phyloP scores from a whole-genome alignment of 805 yeast genomes.

The Cyberlindnera petersonii region DNA sequence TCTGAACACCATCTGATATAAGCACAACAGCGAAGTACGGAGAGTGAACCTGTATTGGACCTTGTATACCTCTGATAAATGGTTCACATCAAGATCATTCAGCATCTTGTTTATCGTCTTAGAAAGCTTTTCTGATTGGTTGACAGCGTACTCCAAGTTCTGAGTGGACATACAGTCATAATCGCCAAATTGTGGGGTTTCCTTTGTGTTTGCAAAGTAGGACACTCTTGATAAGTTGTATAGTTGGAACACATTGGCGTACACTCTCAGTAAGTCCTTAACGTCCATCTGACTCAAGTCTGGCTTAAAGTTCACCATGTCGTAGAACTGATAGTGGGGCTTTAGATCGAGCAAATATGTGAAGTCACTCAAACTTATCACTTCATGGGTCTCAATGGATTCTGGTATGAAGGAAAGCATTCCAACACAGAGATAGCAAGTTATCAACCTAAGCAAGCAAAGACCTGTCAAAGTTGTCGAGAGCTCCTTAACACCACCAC shows the following conservation, averaged over 20 bases:
- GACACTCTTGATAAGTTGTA: slow-evolving; percentile 14
- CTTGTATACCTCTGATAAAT: slow-evolving; percentile 6
- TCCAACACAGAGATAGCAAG: slow-evolving; percentile 12
- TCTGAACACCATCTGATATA: slow-evolving; percentile 15
- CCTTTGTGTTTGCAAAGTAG: slow-evolving; percentile 12
- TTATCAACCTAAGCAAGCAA: slow-evolving; percentile 12
- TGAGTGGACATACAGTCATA: slow-evolving; percentile 7
- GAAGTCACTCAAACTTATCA: slow-evolving; percentile 11
- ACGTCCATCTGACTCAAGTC: slow-evolving; percentile 13
- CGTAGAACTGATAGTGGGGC: slow-evolving; percentile 15
- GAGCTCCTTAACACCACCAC: slow-evolving; percentile 16
- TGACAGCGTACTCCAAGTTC: slow-evolving; percentile 10
- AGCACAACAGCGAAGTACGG: slow-evolving; percentile 6
- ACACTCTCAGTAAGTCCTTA: slow-evolving; percentile 9
- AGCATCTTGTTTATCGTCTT: not conserved
- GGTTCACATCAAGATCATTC: not conserved
- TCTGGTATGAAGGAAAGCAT: slow-evolving; percentile 11
- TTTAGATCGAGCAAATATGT: slow-evolving; percentile 9
- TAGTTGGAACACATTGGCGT: slow-evolving; percentile 15
- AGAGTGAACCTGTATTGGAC: slow-evolving; percentile 10
- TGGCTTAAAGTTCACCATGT: slow-evolving; percentile 10
- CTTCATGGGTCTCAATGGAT: slow-evolving; percentile 16
- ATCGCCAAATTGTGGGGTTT: slow-evolving; percentile 8
- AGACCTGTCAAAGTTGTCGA: slow-evolving; percentile 11
- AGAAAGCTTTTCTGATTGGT: slow-evolving; percentile 5